Evolutionary conservation across 208 protist genomes (phyloP).

Genomic region (Wallacemonas collosoma): DNA sequence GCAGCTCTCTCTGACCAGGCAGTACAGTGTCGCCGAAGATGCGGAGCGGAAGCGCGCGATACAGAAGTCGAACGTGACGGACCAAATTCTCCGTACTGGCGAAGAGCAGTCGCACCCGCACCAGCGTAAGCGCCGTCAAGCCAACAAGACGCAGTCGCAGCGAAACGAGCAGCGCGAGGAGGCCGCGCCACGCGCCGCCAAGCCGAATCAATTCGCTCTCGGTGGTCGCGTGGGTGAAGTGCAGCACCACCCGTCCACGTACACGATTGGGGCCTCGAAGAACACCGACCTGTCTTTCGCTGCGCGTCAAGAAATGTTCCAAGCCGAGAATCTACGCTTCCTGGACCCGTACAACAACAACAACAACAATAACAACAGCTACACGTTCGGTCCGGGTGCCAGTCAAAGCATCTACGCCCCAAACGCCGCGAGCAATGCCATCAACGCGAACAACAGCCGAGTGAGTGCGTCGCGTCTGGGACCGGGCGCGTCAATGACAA

Average conservation of each 20-base stretch:
- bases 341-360: slow-evolving; percentile 73
- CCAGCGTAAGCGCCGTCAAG: slow-evolving; percentile 6
- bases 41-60: slow-evolving; percentile 55
- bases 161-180: no score
- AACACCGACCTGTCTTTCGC: slow-evolving; percentile 63
- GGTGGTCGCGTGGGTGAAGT: slow-evolving; percentile 75
- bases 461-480: slow-evolving; percentile 13
- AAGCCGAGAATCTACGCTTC: slow-evolving; percentile 68
- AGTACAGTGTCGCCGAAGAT: slow-evolving; percentile 68
- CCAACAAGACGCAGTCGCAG: background rate
- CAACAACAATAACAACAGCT: slow-evolving; percentile 25
- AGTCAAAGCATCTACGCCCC: background rate
- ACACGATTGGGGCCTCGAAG: slow-evolving; percentile 66
- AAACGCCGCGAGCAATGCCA: background rate
- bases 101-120: slow-evolving; percentile 1
- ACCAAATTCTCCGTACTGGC: slow-evolving; percentile 23
- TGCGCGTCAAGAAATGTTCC: slow-evolving; percentile 66
- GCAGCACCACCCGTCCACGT: slow-evolving; percentile 71
- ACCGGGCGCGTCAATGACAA: slow-evolving; percentile 23
- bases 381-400: slow-evolving; percentile 12
- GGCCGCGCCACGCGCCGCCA: background rate
- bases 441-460: slow-evolving; percentile 13
- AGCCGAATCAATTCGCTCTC: slow-evolving; percentile 66
- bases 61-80: slow-evolving; percentile 29
- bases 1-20: slow-evolving; percentile 84